Evolutionary conservation across 2,329 filamentous ascomycete genomes (phyloP), one percentile per base, ranked within the genome.

Genomic region (Eutypa lata): DNA sequence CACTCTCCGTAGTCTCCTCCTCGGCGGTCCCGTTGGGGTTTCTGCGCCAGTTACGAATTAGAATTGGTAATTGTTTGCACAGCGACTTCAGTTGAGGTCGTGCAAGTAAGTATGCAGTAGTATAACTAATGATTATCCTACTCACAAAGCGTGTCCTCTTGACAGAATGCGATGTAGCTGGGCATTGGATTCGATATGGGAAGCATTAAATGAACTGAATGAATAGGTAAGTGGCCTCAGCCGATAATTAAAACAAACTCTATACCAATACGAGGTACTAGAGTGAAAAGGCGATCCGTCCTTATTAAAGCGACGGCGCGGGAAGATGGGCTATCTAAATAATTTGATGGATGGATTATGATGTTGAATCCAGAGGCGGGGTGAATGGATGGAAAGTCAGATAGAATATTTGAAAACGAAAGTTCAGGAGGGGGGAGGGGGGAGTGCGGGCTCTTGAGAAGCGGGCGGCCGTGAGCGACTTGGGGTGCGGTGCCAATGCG

Each of bases 181-280:
- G 42, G 42, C 42, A 45, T 45, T 45, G 42, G 42, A 45, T 45
- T 24, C 6, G 21, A 24, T 45, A 45, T 45, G 13, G 42, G 22
- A 45, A 45, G 42, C 42, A 45, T 45, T 45, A 45, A 45, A 45
- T 45, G 42, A n/a, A 45, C 22, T 22, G 42, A 7, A 45, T 45
- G 22, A 26, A 45, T 22, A n/a, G 11, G 22, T 45, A 45, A 45
- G 22, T 19, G 42, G 42, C 42, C 42, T 45, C 4, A 14, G 42
- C 42, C 42, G 42, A 26, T 45, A 45, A 45, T 45, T 45, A 45
- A n/a, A n/a, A n/a, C n/a, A n/a, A 45, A 45, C 42, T 45, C 42
- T n/a, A 45, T 45, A 45, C 42, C 42, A n/a, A 24, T 18, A 13
- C n/a, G 16, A 45, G 42, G 42, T 45, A 45, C 21, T 21, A 16